Percentiles rank a stretch among this genome's conserved stretches.
These are phyloP conservation scores for Globisporangium spiculum DNA, from an alignment of 352 stramenopile genomes.

Conservation along the genomic window DNA sequence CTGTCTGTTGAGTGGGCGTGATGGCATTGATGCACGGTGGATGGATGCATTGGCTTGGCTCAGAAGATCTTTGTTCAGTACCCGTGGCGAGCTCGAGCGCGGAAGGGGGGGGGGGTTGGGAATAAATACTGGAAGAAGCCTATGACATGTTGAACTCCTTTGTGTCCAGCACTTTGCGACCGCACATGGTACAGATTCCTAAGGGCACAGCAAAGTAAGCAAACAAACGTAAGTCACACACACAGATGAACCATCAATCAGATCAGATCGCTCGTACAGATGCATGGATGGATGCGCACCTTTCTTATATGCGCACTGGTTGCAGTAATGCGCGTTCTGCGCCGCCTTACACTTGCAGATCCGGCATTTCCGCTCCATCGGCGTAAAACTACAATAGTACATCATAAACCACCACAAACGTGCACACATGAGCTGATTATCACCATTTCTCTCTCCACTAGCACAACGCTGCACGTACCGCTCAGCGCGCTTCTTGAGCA, in stretches of 20 bases:
- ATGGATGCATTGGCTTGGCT: background rate
- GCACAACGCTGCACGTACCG: slow-evolving; percentile 23
- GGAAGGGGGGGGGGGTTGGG: background rate
- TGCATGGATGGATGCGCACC: slow-evolving; percentile 21
- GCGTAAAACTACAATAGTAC: slow-evolving; percentile 34
- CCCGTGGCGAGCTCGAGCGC: background rate
- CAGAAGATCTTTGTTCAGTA: background rate
- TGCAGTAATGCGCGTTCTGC: slow-evolving; percentile 65
- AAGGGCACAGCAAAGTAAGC: no score
- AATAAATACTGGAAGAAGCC: background rate
- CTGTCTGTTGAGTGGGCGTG: no score
- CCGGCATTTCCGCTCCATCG: slow-evolving; percentile 48
- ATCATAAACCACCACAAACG: slow-evolving; percentile 4
- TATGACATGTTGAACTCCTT: slow-evolving; percentile 69
- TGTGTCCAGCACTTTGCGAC: slow-evolving; percentile 56
- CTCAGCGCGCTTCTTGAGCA: slow-evolving; percentile 43
- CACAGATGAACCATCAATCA: background rate
- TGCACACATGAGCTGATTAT: background rate
- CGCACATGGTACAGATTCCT: slow-evolving; percentile 72
- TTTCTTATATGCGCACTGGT: slow-evolving; percentile 80
- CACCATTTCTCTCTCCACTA: background rate
- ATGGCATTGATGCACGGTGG: background rate
- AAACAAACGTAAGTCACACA: background rate
- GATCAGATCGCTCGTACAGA: background rate
- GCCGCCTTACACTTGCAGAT: slow-evolving; percentile 64